Evolutionary conservation across 768 basidiomycete species (phyloP).

Genomic region (Termitomyces sp.): DNA sequence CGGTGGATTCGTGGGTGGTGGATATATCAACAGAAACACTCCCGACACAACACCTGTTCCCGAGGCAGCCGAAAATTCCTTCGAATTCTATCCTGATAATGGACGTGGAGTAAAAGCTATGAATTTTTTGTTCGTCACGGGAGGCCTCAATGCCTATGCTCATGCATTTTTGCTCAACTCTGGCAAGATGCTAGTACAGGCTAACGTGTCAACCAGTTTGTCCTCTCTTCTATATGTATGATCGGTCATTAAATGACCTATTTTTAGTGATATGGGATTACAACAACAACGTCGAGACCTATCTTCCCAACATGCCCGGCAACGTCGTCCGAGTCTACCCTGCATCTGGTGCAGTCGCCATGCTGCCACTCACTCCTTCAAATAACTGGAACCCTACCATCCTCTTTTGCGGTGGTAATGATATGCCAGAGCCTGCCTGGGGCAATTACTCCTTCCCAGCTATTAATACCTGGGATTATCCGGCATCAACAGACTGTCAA

Average conservation of each 20-base stretch:
- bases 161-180: conserved; percentile 72
- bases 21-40: conserved; percentile 73
- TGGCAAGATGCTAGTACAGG: conserved; percentile 77
- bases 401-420: conserved; percentile 86
- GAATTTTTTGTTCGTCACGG: conserved; percentile 66
- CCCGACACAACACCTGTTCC: conserved; percentile 60
- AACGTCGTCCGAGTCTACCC: conserved; percentile 81
- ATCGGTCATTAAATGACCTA: conserved; percentile 8
- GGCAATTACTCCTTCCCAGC: conserved; percentile 73
- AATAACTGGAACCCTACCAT: conserved; percentile 86
- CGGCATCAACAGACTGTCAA: conserved; percentile 70
- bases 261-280: conserved; percentile 46
- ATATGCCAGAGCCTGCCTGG: conserved; percentile 67
- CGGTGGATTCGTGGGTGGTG: conserved; percentile 75
- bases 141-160: conserved; percentile 74
- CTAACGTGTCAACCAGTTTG: conserved; percentile 73
- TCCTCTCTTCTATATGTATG: conserved; percentile 4
- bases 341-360: conserved; percentile 81
- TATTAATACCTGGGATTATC: conserved; percentile 69
- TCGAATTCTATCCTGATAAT: conserved; percentile 75
- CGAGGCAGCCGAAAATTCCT: conserved; percentile 73
- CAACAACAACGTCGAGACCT: conserved; percentile 48
- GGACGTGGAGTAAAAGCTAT: conserved; percentile 43
- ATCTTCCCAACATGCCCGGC: conserved; percentile 68
- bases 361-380: conserved; percentile 86